These are phyloP conservation scores for Ustilago shanxiensis DNA, from an alignment of 1,284 basidiomycete genomes.

Conservation along the genomic window DNA sequence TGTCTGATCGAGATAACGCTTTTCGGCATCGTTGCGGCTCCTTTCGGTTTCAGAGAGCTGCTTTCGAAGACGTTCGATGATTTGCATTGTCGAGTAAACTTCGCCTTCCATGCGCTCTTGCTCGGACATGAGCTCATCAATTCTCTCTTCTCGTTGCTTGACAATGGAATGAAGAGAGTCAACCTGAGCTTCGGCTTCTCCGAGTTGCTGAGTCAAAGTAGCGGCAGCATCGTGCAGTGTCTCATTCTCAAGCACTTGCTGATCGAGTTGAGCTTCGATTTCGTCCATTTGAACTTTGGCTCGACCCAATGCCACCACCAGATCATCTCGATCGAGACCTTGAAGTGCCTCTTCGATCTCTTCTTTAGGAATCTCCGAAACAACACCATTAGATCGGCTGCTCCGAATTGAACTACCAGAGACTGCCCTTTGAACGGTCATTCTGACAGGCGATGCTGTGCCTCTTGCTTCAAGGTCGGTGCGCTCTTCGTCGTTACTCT, in stretches of 20 bases:
- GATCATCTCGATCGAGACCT: constrained; percentile 53
- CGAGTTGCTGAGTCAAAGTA: constrained; percentile 38
- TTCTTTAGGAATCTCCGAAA: constrained; percentile 54
- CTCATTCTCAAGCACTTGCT: constrained; percentile 48
- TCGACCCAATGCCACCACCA: constrained; percentile 57
- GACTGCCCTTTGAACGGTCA: constrained; percentile 27
- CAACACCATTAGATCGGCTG: constrained; percentile 15
- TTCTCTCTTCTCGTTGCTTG: constrained; percentile 55
- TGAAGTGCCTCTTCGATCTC: constrained; percentile 60
- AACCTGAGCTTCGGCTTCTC: constrained; percentile 28
- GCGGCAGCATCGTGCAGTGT: constrained; percentile 42
- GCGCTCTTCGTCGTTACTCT: constrained; percentile 11
- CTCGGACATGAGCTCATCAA: constrained; percentile 61
- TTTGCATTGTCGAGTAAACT: constrained; percentile 50
- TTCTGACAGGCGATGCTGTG: constrained; percentile 30
- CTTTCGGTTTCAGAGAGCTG: constrained; percentile 56
- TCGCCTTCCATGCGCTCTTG: constrained; percentile 62
- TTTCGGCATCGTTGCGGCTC: constrained; percentile 53
- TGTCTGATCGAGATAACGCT: constrained; percentile 54
- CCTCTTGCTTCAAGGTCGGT: constrained; percentile 37
- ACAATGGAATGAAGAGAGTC: constrained; percentile 42
- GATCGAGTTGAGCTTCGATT: constrained; percentile 51
- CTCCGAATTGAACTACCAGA: constrained; percentile 36
- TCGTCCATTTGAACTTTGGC: constrained; percentile 63
- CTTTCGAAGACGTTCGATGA: constrained; percentile 57